phyloP scores from a whole-genome alignment of 257 asterid species.

The Solanum dulcamara region DNA sequence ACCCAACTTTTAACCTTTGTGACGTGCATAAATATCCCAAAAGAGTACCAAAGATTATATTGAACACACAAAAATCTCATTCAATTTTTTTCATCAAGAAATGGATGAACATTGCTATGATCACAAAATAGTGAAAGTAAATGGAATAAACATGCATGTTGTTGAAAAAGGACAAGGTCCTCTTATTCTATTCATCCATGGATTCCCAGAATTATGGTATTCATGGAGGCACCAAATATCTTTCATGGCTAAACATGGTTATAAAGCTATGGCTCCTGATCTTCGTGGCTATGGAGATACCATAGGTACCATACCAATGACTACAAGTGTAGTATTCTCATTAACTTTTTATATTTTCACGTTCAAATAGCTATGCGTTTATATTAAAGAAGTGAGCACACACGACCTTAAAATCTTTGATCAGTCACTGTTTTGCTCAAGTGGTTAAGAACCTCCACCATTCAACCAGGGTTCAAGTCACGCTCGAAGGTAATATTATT shows the following conservation, averaged over 20 bases:
- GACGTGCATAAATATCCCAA: background rate
- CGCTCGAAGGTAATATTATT: too few species aligned
- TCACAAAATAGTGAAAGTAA: slow-evolving; percentile 36
- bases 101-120: slow-evolving; percentile 35
- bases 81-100: background rate
- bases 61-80: background rate
- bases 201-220: slow-evolving; percentile 90
- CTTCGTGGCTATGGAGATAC: slow-evolving; percentile 72
- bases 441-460: too few species aligned
- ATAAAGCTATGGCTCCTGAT: slow-evolving; percentile 64
- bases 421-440: too few species aligned
- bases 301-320: too few species aligned
- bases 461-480: too few species aligned
- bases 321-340: too few species aligned
- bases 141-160: slow-evolving; percentile 57
- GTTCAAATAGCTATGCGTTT: too few species aligned
- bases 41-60: background rate
- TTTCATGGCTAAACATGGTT: slow-evolving; percentile 58
- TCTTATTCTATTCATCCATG: slow-evolving; percentile 58
- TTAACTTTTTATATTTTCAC: too few species aligned
- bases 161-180: slow-evolving; percentile 77
- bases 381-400: too few species aligned
- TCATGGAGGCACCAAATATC: slow-evolving; percentile 84
- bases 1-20: background rate
- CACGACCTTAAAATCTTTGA: too few species aligned